phyloP scores from a whole-genome alignment of 805 yeast genomes.

The Lipomyces sp. region DNA sequence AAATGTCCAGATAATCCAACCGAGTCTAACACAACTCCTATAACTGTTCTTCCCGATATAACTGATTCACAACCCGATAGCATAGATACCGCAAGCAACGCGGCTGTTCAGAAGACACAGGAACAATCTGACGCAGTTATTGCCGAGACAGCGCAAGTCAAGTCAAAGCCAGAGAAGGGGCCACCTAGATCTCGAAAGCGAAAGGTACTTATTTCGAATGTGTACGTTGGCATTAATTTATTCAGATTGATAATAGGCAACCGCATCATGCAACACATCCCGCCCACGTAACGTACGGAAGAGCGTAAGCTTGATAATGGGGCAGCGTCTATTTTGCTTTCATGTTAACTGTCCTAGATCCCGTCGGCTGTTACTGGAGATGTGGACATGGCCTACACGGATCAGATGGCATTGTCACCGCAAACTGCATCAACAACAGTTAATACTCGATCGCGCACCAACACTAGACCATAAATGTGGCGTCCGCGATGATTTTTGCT shows the following conservation, averaged over 20 bases:
- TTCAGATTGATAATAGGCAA: background rate
- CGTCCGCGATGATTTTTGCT: background rate
- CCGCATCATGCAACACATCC: background rate
- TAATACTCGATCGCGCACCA: constrained; percentile 2
- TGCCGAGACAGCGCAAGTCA: background rate
- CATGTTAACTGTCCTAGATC: background rate
- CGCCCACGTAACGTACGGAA: background rate
- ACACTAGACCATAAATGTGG: background rate
- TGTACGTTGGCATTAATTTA: background rate
- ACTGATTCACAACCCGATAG: background rate
- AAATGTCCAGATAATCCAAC: background rate
- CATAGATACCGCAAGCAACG: background rate
- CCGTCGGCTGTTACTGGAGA: background rate
- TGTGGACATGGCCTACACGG: background rate
- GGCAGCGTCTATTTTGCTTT: background rate
- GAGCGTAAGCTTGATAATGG: background rate
- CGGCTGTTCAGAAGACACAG: background rate
- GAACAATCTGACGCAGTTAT: background rate
- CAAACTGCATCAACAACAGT: background rate
- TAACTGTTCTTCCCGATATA: background rate
- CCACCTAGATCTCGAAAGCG: background rate
- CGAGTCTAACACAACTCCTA: background rate
- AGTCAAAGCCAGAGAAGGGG: background rate
- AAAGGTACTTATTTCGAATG: background rate
- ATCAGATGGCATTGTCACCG: background rate